Evolutionary conservation across 768 basidiomycete species (phyloP), one percentile per base, ranked within the genome.

Genomic region (Solioccasus polychromus): DNA sequence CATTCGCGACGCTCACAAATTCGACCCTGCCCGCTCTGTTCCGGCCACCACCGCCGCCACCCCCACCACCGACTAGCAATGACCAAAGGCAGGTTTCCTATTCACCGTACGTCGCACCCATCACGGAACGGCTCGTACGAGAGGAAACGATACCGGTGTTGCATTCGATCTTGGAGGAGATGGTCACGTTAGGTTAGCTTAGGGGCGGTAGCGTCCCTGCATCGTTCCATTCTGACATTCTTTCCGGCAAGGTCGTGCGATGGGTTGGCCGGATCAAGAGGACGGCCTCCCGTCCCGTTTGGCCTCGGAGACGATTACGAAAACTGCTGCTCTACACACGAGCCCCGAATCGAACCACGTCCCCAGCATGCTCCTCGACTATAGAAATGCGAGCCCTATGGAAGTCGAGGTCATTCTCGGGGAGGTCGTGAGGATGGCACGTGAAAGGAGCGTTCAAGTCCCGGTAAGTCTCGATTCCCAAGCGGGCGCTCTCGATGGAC

Each of bases 391-490:
- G 3, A 69, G 68, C 42, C 81, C 84, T 30, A 75, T 84, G 48
- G 84, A 86, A 64, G 76, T 85, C 1, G 83, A 85, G 58, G 80
- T 75, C 11, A 80, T 85, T 32, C 47, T 85, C 4, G 83, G 85
- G 0, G 76, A 82, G 48, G 74, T 83, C 1, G 42, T 53, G 5
- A 44, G 45, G 15, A 47, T 60, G 44, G 38, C 36, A 8, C 50
- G 54, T 23, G 44, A 60, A 41, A 53, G 23, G 36, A 45, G 35
- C 14, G 51, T 61, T 19, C 39, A 48, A 2, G 22, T 57, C 30
- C 58, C 47, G 11, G 54, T 57, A 17, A 40, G 50, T 12, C 36
- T 40, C 12, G 5, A 12, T 28, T 15, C 5, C 5, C 5, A 10
- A 19, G 17, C 5, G 20, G 31, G 17, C 14, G 12, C 24, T 19